These are phyloP conservation scores for Pyrrhoderma noxium DNA, from an alignment of 1,284 basidiomycete species.

Conservation along the genomic window DNA sequence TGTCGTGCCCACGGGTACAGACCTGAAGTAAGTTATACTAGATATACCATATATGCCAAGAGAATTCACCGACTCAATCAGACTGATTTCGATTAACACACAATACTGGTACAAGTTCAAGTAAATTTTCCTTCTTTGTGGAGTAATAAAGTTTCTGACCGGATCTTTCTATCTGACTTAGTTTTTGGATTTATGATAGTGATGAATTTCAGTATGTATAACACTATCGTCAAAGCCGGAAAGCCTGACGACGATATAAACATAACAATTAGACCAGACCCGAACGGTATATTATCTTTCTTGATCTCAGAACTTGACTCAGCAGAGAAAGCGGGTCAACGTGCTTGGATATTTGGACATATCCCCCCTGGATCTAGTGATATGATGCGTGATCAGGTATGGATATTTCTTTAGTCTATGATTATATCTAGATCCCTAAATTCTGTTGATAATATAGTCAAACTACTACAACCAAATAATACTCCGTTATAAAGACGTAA, in stretches of 20 bases:
- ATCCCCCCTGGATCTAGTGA: slow-evolving; percentile 44
- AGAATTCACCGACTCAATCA: slow-evolving; percentile 18
- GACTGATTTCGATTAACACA: slow-evolving; percentile 50
- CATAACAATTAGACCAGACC: slow-evolving; percentile 30
- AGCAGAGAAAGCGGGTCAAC: slow-evolving; percentile 45
- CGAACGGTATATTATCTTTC: slow-evolving; percentile 36
- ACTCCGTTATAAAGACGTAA: slow-evolving; percentile 48
- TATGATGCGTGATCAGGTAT: slow-evolving; percentile 37
- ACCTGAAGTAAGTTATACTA: slow-evolving; percentile 30
- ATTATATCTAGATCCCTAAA: neutral
- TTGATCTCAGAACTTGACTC: slow-evolving; percentile 43
- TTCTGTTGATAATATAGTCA: slow-evolving; percentile 29
- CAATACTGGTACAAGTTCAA: slow-evolving; percentile 52
- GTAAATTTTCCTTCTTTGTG: slow-evolving; percentile 23
- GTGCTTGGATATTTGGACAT: slow-evolving; percentile 47
- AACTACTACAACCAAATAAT: slow-evolving; percentile 53
- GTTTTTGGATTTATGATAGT: slow-evolving; percentile 48
- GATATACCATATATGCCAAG: neutral
- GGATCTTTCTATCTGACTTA: slow-evolving; percentile 14
- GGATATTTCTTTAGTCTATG: slow-evolving; percentile 21
- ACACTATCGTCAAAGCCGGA: neutral
- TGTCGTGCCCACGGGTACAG: slow-evolving; percentile 35
- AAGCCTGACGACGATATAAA: neutral
- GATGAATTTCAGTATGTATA: slow-evolving; percentile 36
- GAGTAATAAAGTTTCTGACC: slow-evolving; percentile 3